Evolutionary conservation across 768 basidiomycete genomes (phyloP).

Genomic region (Lactifluus hygrophoroides): DNA sequence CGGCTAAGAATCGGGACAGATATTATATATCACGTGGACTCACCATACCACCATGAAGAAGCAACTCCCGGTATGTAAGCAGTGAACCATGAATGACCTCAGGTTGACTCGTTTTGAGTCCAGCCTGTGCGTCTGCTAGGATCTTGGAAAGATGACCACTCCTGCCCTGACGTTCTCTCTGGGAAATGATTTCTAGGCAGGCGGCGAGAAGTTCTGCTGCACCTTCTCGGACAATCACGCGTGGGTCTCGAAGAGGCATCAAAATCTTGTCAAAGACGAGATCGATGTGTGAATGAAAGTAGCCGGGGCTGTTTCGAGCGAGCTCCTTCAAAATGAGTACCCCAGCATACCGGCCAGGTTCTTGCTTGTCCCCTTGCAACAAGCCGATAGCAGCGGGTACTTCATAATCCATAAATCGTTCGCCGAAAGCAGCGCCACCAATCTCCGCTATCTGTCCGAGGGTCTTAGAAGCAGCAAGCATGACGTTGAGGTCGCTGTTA

Average conservation of each 20-base stretch:
- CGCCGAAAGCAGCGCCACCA: constrained; percentile 76
- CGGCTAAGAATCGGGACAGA: not conserved
- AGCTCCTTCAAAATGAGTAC: constrained; percentile 92
- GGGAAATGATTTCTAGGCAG: constrained; percentile 79
- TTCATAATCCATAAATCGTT: constrained; percentile 84
- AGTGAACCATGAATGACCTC: constrained; percentile 92
- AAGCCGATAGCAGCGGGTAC: constrained; percentile 77
- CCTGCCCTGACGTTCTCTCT: constrained; percentile 57
- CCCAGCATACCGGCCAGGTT: constrained; percentile 84
- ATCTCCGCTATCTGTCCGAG: constrained; percentile 80
- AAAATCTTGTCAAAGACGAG: constrained; percentile 91
- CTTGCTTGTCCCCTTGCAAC: constrained; percentile 64
- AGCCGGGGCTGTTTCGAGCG: constrained; percentile 76
- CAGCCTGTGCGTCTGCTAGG: constrained; percentile 79
- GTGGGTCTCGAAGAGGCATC: constrained; percentile 78
- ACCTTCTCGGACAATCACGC: constrained; percentile 85
- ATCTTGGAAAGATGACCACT: constrained; percentile 69
- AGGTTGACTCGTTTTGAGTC: constrained; percentile 69
- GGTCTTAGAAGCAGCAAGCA: constrained; percentile 91
- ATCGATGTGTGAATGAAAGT: constrained; percentile 83
- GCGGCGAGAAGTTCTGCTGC: constrained; percentile 91
- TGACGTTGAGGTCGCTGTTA: constrained; percentile 84
- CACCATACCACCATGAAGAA: constrained; percentile 93
- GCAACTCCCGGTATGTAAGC: constrained; percentile 82
- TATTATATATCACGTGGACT: constrained; percentile 24